Base-by-base conservation (phyloP, 2,329 filamentous ascomycete genomes). In the Fusarium stilboides region DNA sequence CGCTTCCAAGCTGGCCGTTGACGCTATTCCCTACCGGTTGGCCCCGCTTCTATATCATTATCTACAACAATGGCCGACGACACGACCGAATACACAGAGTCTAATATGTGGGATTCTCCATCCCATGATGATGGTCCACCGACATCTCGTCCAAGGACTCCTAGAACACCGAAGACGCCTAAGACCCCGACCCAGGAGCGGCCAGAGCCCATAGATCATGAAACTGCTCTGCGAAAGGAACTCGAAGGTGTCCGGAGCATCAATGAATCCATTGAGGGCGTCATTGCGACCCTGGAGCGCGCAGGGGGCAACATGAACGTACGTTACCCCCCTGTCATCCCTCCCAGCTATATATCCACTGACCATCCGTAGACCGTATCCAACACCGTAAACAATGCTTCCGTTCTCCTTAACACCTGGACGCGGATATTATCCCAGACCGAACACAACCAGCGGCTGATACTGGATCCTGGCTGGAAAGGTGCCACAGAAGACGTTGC, bases 401-500 rank as follows among this genome's bases (percentile, higher is more conserved):
- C 94, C 15, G 92, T 92, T 2, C 87, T 99, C 15, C 89, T 99
- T 33, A 94, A 97, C 74, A 97, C 94, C 17, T 99, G 95, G 95
- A 97, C 94, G 10, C 91, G 94, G 53, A 98, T 99, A 70, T 88
- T 99, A 14, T 96, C 94, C 8, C 96, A 99, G 80, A 98, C 96
- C 6, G 96, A 99, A 80, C 96, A 99, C 81, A 98, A 97, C 77
- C 94, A 98, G 79, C 90, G 96, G 24, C 84, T 99, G 51, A 91
- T 99, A 44, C 86, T 98, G 45, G 92, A 97, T 76, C 92, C 94
- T 3, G 85, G 89, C 61, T 99, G 95, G 94, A 91, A 95, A 76
- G 96, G 96, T 58, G 92, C 94, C 28, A 92, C 89, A 6, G 90
- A 94, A 75, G 96, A 99, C 80, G 81, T 97, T 39, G 86, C 89